Evolutionary conservation across 768 basidiomycete genomes (phyloP).

Genomic region (Filobasidium wieringae): DNA sequence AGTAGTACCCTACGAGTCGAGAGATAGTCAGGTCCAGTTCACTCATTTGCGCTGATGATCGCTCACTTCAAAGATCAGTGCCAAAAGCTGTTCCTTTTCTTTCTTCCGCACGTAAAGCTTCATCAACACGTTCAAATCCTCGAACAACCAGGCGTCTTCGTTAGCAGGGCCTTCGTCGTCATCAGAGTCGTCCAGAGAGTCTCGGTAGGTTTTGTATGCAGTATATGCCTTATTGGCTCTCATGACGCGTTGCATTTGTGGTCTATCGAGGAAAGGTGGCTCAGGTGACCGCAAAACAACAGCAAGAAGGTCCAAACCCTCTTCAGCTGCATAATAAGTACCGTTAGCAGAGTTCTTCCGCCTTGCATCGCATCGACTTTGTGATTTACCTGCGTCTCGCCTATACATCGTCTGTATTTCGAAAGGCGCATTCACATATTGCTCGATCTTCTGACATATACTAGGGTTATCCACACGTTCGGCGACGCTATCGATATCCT

Average conservation of each 20-base stretch:
- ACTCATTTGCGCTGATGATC: not conserved
- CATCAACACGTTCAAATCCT: conserved; percentile 72
- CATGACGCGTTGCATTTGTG: conserved; percentile 69
- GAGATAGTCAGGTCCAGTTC: not conserved
- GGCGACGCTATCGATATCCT: conserved; percentile 75
- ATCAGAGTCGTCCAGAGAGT: conserved; percentile 63
- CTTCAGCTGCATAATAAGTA: conserved; percentile 43
- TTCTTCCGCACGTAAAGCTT: conserved; percentile 65
- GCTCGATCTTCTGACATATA: conserved; percentile 74
- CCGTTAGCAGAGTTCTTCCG: conserved; percentile 14
- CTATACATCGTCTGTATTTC: conserved; percentile 79
- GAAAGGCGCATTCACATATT: conserved; percentile 72
- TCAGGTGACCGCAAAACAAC: conserved; percentile 68
- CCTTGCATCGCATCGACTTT: no score
- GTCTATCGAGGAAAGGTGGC: conserved; percentile 58
- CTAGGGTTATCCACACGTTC: conserved; percentile 79
- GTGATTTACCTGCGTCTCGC: conserved; percentile 65
- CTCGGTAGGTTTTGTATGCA: conserved; percentile 55
- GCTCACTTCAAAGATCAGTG: conserved; percentile 81
- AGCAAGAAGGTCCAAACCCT: conserved; percentile 63
- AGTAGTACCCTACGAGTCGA: conserved; percentile 63
- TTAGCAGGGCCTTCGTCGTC: conserved; percentile 82
- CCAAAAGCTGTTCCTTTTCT: conserved; percentile 85
- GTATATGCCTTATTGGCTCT: conserved; percentile 66
- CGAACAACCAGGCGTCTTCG: conserved; percentile 93